Percentiles rank a stretch among this genome's conserved stretches.
phyloP scores from a whole-genome alignment of 2,329 filamentous ascomycete species.

The Waltergamsia citrina region DNA sequence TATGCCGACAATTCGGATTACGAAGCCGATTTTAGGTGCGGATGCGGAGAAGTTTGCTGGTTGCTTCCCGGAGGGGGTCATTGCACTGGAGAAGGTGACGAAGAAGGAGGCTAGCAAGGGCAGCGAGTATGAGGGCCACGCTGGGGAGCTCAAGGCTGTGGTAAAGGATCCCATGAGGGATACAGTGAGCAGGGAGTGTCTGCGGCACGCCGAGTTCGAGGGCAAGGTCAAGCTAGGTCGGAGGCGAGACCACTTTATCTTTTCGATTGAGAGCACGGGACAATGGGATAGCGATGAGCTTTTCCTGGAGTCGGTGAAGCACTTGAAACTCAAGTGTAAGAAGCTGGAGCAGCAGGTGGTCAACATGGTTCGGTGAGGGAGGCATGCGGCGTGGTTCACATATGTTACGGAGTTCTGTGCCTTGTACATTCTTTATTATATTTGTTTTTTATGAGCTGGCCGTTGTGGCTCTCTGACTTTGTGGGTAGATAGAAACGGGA shows the following conservation, averaged over 20 bases:
- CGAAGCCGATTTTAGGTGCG: slow-evolving; percentile 70
- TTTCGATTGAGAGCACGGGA: slow-evolving; percentile 86
- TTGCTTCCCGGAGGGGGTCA: slow-evolving; percentile 87
- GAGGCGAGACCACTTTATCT: slow-evolving; percentile 93
- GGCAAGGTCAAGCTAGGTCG: slow-evolving; percentile 91
- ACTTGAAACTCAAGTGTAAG: slow-evolving; percentile 77
- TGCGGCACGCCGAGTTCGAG: slow-evolving; percentile 88
- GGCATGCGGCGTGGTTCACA: too few relatives aligned
- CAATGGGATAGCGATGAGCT: slow-evolving; percentile 92
- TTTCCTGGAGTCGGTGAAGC: slow-evolving; percentile 80
- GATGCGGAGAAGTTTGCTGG: slow-evolving; percentile 83
- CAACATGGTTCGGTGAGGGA: slow-evolving; percentile 48
- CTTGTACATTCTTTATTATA: slow-evolving; percentile 1
- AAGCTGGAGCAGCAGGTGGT: slow-evolving; percentile 62
- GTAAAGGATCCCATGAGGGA: slow-evolving; percentile 86
- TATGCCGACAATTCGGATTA: slow-evolving; percentile 79
- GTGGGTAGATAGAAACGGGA: slow-evolving; percentile 5
- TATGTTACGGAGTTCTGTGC: not conserved
- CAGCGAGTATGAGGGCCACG: slow-evolving; percentile 62
- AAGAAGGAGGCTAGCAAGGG: slow-evolving; percentile 51
- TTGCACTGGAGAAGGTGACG: slow-evolving; percentile 67
- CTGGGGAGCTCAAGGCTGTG: slow-evolving; percentile 78
- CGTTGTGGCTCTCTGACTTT: not conserved
- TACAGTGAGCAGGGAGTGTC: slow-evolving; percentile 85
- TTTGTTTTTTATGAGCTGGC: not conserved